Evolutionary conservation across 192 early-diverging fungal species (phyloP).

Genomic region (Backusella parvicylindrica): DNA sequence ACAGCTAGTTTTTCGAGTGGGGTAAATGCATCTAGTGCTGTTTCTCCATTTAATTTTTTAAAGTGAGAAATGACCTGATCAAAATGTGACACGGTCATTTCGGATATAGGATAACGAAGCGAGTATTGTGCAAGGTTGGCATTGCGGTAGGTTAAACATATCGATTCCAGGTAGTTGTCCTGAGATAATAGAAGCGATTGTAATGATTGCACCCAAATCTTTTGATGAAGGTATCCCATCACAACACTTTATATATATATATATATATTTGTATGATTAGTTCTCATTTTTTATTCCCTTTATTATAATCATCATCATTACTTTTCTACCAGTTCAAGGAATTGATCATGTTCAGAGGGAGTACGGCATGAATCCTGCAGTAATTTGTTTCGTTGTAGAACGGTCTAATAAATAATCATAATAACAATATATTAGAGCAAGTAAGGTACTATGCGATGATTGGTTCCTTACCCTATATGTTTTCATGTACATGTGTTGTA

Average conservation of each 20-base stretch:
- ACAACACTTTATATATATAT: constrained; percentile 33
- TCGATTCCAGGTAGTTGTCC: constrained; percentile 38
- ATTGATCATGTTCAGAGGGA: constrained; percentile 42
- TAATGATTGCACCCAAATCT: constrained; percentile 50
- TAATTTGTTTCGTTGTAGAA: constrained; percentile 20
- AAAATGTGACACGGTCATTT: constrained; percentile 33
- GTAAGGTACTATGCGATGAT: neutral
- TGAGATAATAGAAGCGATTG: constrained; percentile 36
- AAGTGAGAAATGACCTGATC: constrained; percentile 34
- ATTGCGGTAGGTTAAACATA: constrained; percentile 36
- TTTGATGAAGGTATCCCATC: constrained; percentile 47
- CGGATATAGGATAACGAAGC: constrained; percentile 32
- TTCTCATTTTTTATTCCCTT: too few species aligned
- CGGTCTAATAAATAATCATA: constrained; percentile 4
- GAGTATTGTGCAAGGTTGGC: constrained; percentile 36
- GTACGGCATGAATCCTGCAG: constrained; percentile 23
- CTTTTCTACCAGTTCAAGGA: constrained; percentile 54
- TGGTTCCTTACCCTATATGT: constrained; percentile 30
- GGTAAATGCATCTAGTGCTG: constrained; percentile 31
- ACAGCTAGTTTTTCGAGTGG: constrained; percentile 50
- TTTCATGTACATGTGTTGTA: constrained; percentile 46
- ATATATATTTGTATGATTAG: too few species aligned
- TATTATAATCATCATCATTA: constrained; percentile 27
- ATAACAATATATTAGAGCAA: too few species aligned
- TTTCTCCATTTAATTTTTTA: constrained; percentile 4